phyloP scores from a whole-genome alignment of 2,329 filamentous ascomycete genomes.

The Alternaria infectoria region DNA sequence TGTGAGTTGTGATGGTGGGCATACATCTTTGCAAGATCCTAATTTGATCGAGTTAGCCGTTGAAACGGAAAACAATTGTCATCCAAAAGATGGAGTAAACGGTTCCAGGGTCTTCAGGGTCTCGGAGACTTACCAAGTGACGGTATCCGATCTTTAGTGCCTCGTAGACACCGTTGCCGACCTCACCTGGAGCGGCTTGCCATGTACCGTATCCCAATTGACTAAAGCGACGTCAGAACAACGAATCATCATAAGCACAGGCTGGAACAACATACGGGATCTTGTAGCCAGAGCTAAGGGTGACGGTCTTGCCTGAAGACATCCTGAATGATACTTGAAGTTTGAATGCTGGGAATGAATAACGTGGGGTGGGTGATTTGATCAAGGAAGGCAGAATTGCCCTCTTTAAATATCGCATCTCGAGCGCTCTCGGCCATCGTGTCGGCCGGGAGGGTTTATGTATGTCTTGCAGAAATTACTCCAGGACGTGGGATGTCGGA shows the following conservation, averaged over 20 bases:
- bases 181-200: constrained; percentile 43
- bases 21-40: constrained; percentile 43
- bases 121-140: constrained; percentile 34
- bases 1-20: constrained; percentile 1
- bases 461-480: constrained; percentile 17
- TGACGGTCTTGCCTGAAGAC: constrained; percentile 46
- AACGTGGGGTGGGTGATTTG: not conserved
- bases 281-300: constrained; percentile 39
- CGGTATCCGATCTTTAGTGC: constrained; percentile 43
- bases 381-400: constrained; percentile 7
- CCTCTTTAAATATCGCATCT: constrained; percentile 21
- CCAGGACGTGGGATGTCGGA: constrained; percentile 19
- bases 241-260: not conserved
- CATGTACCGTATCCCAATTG: constrained; percentile 47
- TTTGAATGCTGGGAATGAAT: not conserved
- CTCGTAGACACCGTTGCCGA: constrained; percentile 52
- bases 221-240: constrained; percentile 47
- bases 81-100: not conserved
- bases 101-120: not conserved
- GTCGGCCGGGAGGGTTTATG: not conserved
- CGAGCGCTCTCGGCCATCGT: constrained; percentile 1
- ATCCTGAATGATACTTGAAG: constrained; percentile 25
- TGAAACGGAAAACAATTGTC: too few species aligned
- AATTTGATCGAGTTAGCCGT: constrained; percentile 37
- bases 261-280: constrained; percentile 59